Evolutionary conservation across 805 yeast species (phyloP), one percentile per base, ranked within the genome.

Genomic region (Candida nitratophila): DNA sequence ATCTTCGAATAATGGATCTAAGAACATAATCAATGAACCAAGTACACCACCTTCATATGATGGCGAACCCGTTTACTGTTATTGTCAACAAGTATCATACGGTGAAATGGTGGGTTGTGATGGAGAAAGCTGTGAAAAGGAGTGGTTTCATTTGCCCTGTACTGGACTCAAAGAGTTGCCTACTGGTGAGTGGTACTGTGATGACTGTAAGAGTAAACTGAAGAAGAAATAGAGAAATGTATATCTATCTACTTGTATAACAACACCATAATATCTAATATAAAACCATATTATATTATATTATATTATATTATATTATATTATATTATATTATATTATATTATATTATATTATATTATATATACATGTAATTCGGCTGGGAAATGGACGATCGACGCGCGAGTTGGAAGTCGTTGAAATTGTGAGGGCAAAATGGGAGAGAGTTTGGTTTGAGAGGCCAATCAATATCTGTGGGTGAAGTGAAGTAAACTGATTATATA

Each of bases 41-140:
- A 22, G 20, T 22, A 36, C 30, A 4, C 39, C 39, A 36, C 29
- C 30, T 24, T 24, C 17, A 36, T 36, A 22, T 26, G 32, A 37
- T 3, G 31, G 52, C 20, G 97, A 90, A 56, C 96, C 95, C 1
- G 77, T 89, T 2, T 91, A 91, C 61, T 93, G 99, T 64, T 90
- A 91, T 67, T 93, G 99, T 67, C 87, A 89, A 61, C 96, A 90
- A 61, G 96, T 90, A 0, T 91, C 97, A 4, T 93, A 86, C 60
- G 99, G 99, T 17, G 98, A 93, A 58, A 93, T 93, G 99, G 97
- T 93, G 47, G 99, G 96, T 2, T 93, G 99, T 66, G 99, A 93
- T 58, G 97, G 96, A 12, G 90, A 86, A 31, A 79, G 82, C 46
- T 91, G 98, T 68, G 81, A 81, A 60, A 72, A 88, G 44, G 98